Base-by-base conservation (phyloP, 1,139 yeast genomes). In the Yamadazyma triangularis region DNA sequence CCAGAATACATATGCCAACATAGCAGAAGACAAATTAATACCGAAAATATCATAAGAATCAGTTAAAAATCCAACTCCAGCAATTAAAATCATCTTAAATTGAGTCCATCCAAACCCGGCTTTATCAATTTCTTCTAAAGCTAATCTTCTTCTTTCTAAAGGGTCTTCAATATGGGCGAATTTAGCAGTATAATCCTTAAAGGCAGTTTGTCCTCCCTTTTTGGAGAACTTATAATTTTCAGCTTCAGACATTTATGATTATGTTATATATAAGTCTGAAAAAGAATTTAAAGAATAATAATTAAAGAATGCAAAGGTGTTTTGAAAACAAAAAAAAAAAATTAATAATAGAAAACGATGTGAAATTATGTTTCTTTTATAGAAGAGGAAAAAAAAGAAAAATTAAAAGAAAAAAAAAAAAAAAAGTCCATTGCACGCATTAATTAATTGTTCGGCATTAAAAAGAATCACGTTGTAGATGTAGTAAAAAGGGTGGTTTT, bases 11-110 rank as follows among this genome's bases (percentile, higher is more conserved):
- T 79, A 77, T 24, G 75, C 53, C 73, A 85, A 64, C 87, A 84
- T 82, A 33, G 86, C 52, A 29, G 83, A 62, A 55, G 86, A 89
- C 64, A 87, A 67, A 60, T 83, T 84, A 50, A 87, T 86, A 46
- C 95, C 91, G 48, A 87, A 86, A 48, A 87, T 84, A 68, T 87
- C 95, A 60, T 86, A 87, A 35, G 95, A 80, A 64, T 87, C 96
- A 15, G 95, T 86, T 64, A 87, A 61, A 75, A 87, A 87, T 56
- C 96, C 96, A 42, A 86, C 94, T 69, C 96, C 96, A 22, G 95
- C 95, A 57, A 87, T 88, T 60, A 77, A 51, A 51, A 87, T 84
- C 70, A 91, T 87, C 59, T 88, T 79, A 34, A 86, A 60, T 53
- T 86, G 95, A 53, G 87, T 82, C 94, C 93, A 83, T 34, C 94